Conservation (phyloP, 2,329 filamentous ascomycete species). For the Aspergillus quadrilineatus region DNA sequence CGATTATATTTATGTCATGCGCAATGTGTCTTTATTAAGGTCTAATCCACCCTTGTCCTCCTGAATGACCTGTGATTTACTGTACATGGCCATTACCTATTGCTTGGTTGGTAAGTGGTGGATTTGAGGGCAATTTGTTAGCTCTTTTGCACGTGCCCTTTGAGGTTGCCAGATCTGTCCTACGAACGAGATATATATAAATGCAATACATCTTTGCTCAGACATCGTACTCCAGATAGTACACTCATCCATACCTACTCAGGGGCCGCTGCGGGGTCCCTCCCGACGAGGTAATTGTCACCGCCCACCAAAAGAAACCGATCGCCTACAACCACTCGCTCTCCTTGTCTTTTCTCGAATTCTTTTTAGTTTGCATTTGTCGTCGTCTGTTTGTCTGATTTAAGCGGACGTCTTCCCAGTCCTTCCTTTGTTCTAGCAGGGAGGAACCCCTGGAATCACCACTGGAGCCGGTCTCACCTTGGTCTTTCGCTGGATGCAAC, state of each 20-base stretch:
- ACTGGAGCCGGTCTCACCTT: constrained; percentile 9
- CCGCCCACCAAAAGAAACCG: constrained; percentile 21
- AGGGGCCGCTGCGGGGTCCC: constrained; percentile 1
- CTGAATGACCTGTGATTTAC: constrained; percentile 1
- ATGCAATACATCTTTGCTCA: background rate
- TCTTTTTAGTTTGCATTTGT: background rate
- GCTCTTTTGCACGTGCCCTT: constrained; percentile 1
- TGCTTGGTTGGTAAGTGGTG: constrained; percentile 18
- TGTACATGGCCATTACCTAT: constrained; percentile 6
- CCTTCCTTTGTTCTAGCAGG: constrained; percentile 10
- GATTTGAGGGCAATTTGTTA: constrained; percentile 19
- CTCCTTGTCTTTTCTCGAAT: constrained; percentile 8
- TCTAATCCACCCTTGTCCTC: background rate
- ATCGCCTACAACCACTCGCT: constrained; percentile 12
- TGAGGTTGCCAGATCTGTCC: background rate
- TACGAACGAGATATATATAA: constrained; percentile 2
- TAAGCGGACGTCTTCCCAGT: constrained; percentile 6
- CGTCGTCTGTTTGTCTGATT: constrained; percentile 5
- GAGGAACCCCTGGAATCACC: constrained; percentile 9
- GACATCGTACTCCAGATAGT: background rate
- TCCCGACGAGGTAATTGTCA: constrained; percentile 12
- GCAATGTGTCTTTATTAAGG: constrained; percentile 21
- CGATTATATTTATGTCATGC: constrained; percentile 15
- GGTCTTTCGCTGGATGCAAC: constrained; percentile 11
- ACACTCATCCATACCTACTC: background rate